phyloP scores from a whole-genome alignment of 495 filamentous ascomycete species.

The Podospora pseudoanserina region DNA sequence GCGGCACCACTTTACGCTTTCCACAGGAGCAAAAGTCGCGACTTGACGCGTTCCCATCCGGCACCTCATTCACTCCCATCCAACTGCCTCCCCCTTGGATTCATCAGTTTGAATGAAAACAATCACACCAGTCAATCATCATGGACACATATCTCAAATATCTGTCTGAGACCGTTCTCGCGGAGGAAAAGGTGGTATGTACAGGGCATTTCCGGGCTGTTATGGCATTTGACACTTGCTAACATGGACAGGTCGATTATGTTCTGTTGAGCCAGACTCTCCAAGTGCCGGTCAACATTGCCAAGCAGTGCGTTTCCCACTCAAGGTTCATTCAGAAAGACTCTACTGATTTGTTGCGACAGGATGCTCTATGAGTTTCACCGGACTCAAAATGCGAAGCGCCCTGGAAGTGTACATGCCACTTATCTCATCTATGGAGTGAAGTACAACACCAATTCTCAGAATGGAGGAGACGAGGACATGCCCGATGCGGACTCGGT shows the following conservation, averaged over 20 bases:
- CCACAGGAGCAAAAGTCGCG: slow-evolving; percentile 7
- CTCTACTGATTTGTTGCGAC: slow-evolving; percentile 1
- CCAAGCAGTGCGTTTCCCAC: slow-evolving; percentile 30
- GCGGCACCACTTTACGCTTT: slow-evolving; percentile 14
- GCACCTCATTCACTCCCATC: background rate
- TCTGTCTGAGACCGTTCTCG: slow-evolving; percentile 71
- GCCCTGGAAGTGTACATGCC: slow-evolving; percentile 70
- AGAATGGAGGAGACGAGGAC: slow-evolving; percentile 58
- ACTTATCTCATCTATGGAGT: slow-evolving; percentile 80
- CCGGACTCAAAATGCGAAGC: slow-evolving; percentile 70
- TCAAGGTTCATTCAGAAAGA: background rate
- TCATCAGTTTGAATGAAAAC: background rate
- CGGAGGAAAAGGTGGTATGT: slow-evolving; percentile 69
- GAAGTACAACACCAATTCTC: slow-evolving; percentile 30
- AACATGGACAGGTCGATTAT: slow-evolving; percentile 68
- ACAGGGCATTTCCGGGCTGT: too few relatives aligned
- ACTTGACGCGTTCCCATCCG: slow-evolving; percentile 5
- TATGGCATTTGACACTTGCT: background rate
- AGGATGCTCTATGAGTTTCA: slow-evolving; percentile 94
- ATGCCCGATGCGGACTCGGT: slow-evolving; percentile 59
- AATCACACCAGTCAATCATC: slow-evolving; percentile 9
- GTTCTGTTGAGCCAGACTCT: slow-evolving; percentile 73
- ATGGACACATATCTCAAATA: slow-evolving; percentile 64
- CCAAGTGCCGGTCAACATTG: slow-evolving; percentile 70
- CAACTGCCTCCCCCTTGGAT: background rate